These are phyloP conservation scores for Cladorrhinum sp. DNA, from an alignment of 2,329 filamentous ascomycete genomes.

Conservation along the genomic window DNA sequence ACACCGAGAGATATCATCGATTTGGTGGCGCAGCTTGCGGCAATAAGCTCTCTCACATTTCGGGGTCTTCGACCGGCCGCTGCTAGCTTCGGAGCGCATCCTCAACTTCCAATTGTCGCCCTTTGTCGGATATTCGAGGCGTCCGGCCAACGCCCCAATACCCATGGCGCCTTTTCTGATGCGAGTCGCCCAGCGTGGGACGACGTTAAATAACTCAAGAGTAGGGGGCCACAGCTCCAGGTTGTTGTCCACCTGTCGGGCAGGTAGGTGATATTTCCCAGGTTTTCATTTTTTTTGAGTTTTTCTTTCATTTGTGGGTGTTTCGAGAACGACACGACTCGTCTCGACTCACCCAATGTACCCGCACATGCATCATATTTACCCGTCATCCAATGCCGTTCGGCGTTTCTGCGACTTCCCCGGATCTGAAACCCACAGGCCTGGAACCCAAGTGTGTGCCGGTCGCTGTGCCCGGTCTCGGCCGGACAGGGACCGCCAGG, in stretches of 20 bases:
- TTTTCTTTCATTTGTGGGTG: neutral
- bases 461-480: conserved; percentile 17
- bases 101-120: neutral
- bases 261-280: conserved; percentile 14
- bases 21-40: neutral
- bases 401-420: neutral
- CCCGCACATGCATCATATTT: neutral
- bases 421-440: neutral
- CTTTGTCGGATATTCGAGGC: neutral
- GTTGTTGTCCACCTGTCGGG: conserved; percentile 8
- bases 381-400: neutral
- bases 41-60: too few relatives aligned
- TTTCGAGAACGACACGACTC: neutral
- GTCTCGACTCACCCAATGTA: neutral
- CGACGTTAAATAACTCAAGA: conserved; percentile 16
- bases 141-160: neutral
- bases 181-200: conserved; percentile 19
- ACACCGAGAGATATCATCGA: neutral
- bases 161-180: conserved; percentile 21
- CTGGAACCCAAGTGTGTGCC: conserved; percentile 1
- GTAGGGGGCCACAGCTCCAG: conserved; percentile 9
- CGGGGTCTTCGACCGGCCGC: neutral
- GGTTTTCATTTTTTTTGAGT: neutral
- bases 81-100: neutral
- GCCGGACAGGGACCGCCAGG: conserved; percentile 5